Evolutionary conservation across 1,139 yeast species (phyloP).

Genomic region (Geotrichum fermentans): DNA sequence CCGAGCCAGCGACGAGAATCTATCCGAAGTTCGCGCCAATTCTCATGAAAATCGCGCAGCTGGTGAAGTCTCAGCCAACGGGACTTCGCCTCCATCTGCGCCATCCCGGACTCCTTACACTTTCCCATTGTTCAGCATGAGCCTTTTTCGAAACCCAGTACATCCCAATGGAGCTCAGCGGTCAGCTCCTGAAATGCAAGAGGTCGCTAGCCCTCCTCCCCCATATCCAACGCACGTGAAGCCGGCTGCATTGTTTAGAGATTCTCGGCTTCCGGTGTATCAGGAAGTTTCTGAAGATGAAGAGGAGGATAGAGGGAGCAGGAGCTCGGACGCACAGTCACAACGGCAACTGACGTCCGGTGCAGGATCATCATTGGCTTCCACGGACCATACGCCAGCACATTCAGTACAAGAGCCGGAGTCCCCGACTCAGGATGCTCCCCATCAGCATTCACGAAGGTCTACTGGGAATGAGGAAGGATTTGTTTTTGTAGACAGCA

Average conservation of each 20-base stretch:
- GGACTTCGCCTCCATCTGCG: constrained; percentile 3
- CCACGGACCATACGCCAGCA: too few relatives aligned
- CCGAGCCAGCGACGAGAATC: constrained; percentile 15
- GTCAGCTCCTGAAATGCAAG: constrained; percentile 12
- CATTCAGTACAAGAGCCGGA: too few relatives aligned
- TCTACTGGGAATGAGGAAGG: too few relatives aligned
- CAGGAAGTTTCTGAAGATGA: constrained; percentile 21
- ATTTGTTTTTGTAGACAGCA: too few relatives aligned
- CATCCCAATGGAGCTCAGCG: background rate
- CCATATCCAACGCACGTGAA: constrained; percentile 27
- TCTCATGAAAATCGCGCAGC: background rate
- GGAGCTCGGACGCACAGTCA: constrained; percentile 1
- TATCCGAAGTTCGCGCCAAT: constrained; percentile 15
- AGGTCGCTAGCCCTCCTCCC: constrained; percentile 26
- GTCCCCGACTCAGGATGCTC: too few relatives aligned
- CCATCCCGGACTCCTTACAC: constrained; percentile 14
- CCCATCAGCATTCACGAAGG: too few relatives aligned
- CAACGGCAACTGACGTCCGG: background rate
- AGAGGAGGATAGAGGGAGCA: constrained; percentile 3
- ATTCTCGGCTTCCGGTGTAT: constrained; percentile 22
- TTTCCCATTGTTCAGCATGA: constrained; percentile 18
- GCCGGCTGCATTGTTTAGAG: constrained; percentile 13
- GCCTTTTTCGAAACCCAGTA: constrained; percentile 13
- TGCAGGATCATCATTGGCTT: background rate
- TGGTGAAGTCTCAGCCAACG: background rate